A percentile compares a stretch with the other conserved stretches of the same genome.
Conservation (phyloP, 2,329 filamentous ascomycete species). For the Aschersonia sp. region DNA sequence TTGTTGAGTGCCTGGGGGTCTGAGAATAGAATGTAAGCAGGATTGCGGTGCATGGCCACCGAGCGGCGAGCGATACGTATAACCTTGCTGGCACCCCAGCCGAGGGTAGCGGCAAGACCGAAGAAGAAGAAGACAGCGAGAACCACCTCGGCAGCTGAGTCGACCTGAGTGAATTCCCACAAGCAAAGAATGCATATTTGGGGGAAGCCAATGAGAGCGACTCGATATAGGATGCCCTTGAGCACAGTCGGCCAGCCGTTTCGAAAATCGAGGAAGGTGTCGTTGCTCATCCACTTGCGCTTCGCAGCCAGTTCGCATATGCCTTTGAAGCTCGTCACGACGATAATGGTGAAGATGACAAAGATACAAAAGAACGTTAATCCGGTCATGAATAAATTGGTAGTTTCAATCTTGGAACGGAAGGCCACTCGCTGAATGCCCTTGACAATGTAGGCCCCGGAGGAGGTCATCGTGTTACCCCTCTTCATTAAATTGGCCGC, state of each 20-base stretch:
- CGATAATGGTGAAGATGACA: slow-evolving; percentile 56
- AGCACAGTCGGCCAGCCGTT: slow-evolving; percentile 87
- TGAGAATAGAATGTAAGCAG: slow-evolving; percentile 91
- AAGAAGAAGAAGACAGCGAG: slow-evolving; percentile 82
- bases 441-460: slow-evolving; percentile 48
- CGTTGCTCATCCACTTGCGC: slow-evolving; percentile 62
- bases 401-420: slow-evolving; percentile 58
- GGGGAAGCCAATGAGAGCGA: slow-evolving; percentile 81
- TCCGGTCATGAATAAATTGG: slow-evolving; percentile 88
- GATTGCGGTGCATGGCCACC: slow-evolving; percentile 84
- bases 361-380: slow-evolving; percentile 81
- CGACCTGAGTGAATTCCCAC: slow-evolving; percentile 80
- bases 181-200: slow-evolving; percentile 82
- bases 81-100: slow-evolving; percentile 81
- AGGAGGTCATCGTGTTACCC: slow-evolving; percentile 35
- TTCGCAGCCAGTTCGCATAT: slow-evolving; percentile 63
- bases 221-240: slow-evolving; percentile 85
- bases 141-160: slow-evolving; percentile 76
- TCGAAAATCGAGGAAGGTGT: slow-evolving; percentile 86
- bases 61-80: slow-evolving; percentile 80
- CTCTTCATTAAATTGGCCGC: slow-evolving; percentile 35
- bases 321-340: slow-evolving; percentile 67
- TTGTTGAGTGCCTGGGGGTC: slow-evolving; percentile 91
- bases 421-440: slow-evolving; percentile 88
- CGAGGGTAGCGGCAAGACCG: slow-evolving; percentile 62